Evolutionary conservation across 2,329 filamentous ascomycete species (phyloP).

Genomic region (Claviceps africana): DNA sequence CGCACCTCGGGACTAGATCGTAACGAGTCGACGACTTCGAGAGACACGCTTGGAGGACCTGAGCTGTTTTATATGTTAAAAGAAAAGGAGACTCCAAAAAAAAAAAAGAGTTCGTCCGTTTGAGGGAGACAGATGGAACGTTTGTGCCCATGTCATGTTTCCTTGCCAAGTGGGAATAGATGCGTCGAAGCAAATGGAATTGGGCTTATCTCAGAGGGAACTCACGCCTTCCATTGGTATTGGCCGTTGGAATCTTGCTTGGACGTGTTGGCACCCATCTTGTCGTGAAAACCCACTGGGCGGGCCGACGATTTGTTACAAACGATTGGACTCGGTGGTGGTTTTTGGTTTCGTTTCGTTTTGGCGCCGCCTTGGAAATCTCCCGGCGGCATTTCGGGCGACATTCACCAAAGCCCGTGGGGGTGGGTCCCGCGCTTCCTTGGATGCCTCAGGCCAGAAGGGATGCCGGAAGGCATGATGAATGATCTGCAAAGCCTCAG

Average conservation of each 20-base stretch:
- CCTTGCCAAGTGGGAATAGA: background rate
- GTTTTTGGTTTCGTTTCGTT: conserved; percentile 6
- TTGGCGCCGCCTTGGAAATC: conserved; percentile 14
- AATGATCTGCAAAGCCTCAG: too few species aligned
- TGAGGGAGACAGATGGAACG: background rate
- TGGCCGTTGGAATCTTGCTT: conserved; percentile 27
- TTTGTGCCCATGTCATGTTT: background rate
- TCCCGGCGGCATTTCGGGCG: conserved; percentile 21
- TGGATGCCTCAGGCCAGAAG: conserved; percentile 19
- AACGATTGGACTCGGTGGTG: conserved; percentile 12
- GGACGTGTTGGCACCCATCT: conserved; percentile 44
- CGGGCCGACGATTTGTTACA: conserved; percentile 16
- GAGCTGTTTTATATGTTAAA: conserved; percentile 16
- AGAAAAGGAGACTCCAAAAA: background rate
- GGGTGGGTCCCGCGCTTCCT: background rate
- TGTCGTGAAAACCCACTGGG: conserved; percentile 21
- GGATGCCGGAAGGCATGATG: background rate
- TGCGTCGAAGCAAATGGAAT: too few species aligned
- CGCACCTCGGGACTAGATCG: conserved; percentile 76
- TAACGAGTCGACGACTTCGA: conserved; percentile 67
- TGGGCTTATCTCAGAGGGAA: conserved; percentile 4
- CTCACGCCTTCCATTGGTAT: conserved; percentile 43
- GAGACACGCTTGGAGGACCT: conserved; percentile 49
- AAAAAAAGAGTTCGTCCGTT: background rate
- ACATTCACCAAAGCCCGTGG: conserved; percentile 12